Evolutionary conservation across 805 yeast species (phyloP), one percentile per base, ranked within the genome.

Genomic region (Saccharomyces paradoxus): DNA sequence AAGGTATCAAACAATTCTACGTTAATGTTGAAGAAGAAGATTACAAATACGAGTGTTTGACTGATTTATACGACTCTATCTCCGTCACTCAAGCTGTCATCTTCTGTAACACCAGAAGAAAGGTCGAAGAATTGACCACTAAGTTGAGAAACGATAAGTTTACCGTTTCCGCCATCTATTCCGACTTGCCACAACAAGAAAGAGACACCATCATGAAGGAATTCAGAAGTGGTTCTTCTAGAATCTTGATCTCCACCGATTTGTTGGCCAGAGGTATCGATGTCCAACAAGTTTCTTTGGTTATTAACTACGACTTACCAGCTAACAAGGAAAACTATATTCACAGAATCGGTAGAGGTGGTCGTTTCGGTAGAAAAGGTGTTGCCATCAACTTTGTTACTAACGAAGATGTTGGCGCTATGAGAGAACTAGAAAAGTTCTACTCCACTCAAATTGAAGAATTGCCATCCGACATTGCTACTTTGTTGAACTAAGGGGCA

Each of bases 191-290:
- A 66, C 99, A 94, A 76, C 86, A 85, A 66, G 96, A 92, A 71
- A 82, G 99, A 75, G 97, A 94, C 74, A 77, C 82, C 65, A 88
- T 94, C 64, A 94, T 94, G 99, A 83, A 83, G 71, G 97, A 91
- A 73, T 94, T 94, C 82, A 81, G 99, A 73, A 78, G 86, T 56
- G 99, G 99, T 56, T 82, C 87, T 62, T 88, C 97, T 53, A 82
- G 99, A 71, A 92, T 94, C 51, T 78, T 94, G 71, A 94, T 94
- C 69, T 86, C 97, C 62, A 94, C 99, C 46, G 99, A 94, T 74
- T 87, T 94, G 66, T 87, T 92, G 86, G 99, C 99, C 51, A 82
- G 99, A 75, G 99, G 99, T 70, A 94, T 92, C 62, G 99, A 92
- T 74, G 98, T 92, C 57, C 99, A 92, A 77, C 98, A 92, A 71